phyloP scores from a whole-genome alignment of 495 filamentous ascomycete genomes.

The Amphirosellinia nigrospora region DNA sequence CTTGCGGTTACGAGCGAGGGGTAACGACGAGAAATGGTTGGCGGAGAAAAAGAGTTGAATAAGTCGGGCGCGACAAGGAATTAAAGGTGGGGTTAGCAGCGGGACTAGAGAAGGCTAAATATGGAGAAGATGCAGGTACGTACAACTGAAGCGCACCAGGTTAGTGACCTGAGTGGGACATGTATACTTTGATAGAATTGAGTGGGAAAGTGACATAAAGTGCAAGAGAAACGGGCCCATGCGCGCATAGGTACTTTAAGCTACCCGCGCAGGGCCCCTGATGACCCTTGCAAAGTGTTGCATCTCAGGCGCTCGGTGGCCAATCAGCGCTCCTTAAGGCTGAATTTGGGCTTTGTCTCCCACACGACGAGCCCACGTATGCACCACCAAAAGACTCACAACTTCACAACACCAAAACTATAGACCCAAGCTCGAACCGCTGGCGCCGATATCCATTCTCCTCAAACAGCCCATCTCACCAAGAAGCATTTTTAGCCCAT shows the following conservation, averaged over 20 bases:
- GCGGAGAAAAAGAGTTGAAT: slow-evolving; percentile 11
- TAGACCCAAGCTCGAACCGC: slow-evolving; percentile 14
- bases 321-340: slow-evolving; percentile 14
- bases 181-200: not conserved
- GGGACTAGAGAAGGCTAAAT: slow-evolving; percentile 11
- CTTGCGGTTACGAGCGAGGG: slow-evolving; percentile 18
- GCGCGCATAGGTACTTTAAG: not conserved
- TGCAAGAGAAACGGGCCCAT: not conserved
- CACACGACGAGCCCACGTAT: not conserved
- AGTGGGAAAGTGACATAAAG: not conserved
- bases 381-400: not conserved
- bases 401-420: slow-evolving; percentile 15
- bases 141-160: not conserved
- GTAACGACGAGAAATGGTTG: slow-evolving; percentile 16
- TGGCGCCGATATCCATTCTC: slow-evolving; percentile 29
- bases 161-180: not conserved
- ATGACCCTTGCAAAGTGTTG: slow-evolving; percentile 10
- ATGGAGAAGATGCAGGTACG: slow-evolving; percentile 24
- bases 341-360: slow-evolving; percentile 9
- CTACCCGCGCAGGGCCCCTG: slow-evolving; percentile 10
- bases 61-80: slow-evolving; percentile 4
- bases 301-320: slow-evolving; percentile 2
- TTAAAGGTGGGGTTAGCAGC: not conserved
- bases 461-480: slow-evolving; percentile 29
- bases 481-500: slow-evolving; percentile 33